Evolutionary conservation across 106 monocot species (phyloP), one percentile per base, ranked within the genome.

Genomic region (Posidonia australis): DNA sequence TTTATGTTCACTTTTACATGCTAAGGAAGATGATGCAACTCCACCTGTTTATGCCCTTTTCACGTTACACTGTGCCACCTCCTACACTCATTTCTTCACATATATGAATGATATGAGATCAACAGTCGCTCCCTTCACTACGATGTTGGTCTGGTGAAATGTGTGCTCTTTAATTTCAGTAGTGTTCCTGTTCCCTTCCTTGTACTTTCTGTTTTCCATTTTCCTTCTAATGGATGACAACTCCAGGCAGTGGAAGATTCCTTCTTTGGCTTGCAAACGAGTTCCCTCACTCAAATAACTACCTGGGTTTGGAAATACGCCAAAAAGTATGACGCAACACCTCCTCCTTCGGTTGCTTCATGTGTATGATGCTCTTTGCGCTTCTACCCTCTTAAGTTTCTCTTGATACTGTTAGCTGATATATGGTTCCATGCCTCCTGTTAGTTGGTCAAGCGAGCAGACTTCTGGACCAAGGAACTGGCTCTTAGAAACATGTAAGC

Each of bases 261-360:
- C 74, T 96, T 30, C 78, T 96, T 70, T 96, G 96, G 96, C 84
- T 82, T 60, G 90, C 96, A 28, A 96, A 96, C 66, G 77, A 79
- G 19, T 90, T 60, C 44, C 44, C 69, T 22, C 59, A 78, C 27
- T 60, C 64, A 66, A 54, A 71, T 66, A 98, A 98, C 68, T 98
- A 84, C 47, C 36, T 98, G 14, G 96, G 96, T 43, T 63, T 96
- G 63, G 96, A 96, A 80, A 96, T 96, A 63, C 66, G 96, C 48
- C 72, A 85, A 2, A 96, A 85, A 78, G 92, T 90, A 69, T 70
- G 30, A 29, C n/a, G 43, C 43, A 16, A n/a, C 30, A 58, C 9
- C 27, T 46, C 41, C 9, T 65, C 29, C 36, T 66, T 27, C 1
- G 25, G 12, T 46, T n/a, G 24, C n/a, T 65, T 51, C 26, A 9